Percentiles rank a stretch among this genome's conserved stretches.
Conservation (phyloP, 306 rosid species). For the Prunus armeniaca region DNA sequence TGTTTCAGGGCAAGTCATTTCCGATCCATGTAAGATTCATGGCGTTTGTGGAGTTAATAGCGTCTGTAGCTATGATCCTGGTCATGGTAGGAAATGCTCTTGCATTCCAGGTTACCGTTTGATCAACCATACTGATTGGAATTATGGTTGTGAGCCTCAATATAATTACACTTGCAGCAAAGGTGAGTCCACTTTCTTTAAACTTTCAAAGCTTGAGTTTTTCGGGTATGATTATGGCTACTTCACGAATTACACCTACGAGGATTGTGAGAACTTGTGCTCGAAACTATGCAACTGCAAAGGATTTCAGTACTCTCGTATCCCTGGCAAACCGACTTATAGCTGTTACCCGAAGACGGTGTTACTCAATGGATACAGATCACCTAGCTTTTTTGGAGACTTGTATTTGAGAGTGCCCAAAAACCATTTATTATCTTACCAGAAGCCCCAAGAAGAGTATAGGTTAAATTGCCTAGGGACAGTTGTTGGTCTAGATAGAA, state of each 20-base stretch:
- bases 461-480: slow-evolving; percentile 17
- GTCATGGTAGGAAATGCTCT: slow-evolving; percentile 18
- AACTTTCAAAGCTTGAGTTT: slow-evolving; percentile 29
- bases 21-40: slow-evolving; percentile 39
- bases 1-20: slow-evolving; percentile 40
- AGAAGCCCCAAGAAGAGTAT: neutral
- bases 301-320: slow-evolving; percentile 41
- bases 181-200: slow-evolving; percentile 19
- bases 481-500: slow-evolving; percentile 9
- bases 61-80: slow-evolving; percentile 25
- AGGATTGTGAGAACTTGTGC: slow-evolving; percentile 37
- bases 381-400: slow-evolving; percentile 33
- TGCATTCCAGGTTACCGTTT: slow-evolving; percentile 42
- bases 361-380: slow-evolving; percentile 41
- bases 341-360: slow-evolving; percentile 45
- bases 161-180: slow-evolving; percentile 27
- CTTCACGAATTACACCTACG: slow-evolving; percentile 23
- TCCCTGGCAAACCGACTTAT: neutral
- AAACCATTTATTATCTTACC: slow-evolving; percentile 3
- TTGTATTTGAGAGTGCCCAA: slow-evolving; percentile 38
- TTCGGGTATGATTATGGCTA: slow-evolving; percentile 41
- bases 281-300: slow-evolving; percentile 36
- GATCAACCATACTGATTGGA: slow-evolving; percentile 31
- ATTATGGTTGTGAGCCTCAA: slow-evolving; percentile 38
- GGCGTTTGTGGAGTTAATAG: slow-evolving; percentile 52